Evolutionary conservation across 176 grass and related monocot species (phyloP).

Genomic region (Phragmites australis): DNA sequence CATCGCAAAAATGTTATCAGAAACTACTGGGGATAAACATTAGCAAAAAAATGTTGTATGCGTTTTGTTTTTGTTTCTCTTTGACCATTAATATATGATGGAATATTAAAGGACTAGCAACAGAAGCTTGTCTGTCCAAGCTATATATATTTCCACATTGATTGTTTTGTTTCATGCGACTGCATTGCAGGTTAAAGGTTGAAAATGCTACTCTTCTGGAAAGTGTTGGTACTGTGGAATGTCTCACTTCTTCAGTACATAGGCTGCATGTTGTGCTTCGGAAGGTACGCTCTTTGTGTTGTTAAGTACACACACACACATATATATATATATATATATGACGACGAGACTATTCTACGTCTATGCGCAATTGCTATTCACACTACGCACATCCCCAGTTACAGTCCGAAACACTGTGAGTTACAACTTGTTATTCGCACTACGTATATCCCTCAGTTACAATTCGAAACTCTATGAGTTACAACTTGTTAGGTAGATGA

Average conservation of each 20-base stretch:
- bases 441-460: too few relatives aligned
- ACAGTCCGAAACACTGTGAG: too few relatives aligned
- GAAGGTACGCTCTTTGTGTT: slow-evolving; percentile 69
- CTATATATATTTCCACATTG: slow-evolving; percentile 9
- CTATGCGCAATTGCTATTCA: too few relatives aligned
- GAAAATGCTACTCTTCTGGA: slow-evolving; percentile 84
- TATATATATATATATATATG: too few relatives aligned
- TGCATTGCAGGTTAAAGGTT: slow-evolving; percentile 68
- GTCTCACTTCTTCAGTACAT: slow-evolving; percentile 70
- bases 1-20: not conserved
- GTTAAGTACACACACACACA: too few relatives aligned
- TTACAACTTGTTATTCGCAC: too few relatives aligned
- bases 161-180: slow-evolving; percentile 36
- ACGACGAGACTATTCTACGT: too few relatives aligned
- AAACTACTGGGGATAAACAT: not conserved
- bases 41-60: not conserved
- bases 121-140: slow-evolving; percentile 15
- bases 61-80: not conserved
- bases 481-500: too few relatives aligned
- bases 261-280: slow-evolving; percentile 78
- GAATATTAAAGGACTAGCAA: not conserved
- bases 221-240: slow-evolving; percentile 74
- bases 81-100: not conserved
- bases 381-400: too few relatives aligned
- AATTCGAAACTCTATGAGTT: too few relatives aligned